phyloP scores from a whole-genome alignment of 768 basidiomycete species.

The Fistulinella prunicolor region DNA sequence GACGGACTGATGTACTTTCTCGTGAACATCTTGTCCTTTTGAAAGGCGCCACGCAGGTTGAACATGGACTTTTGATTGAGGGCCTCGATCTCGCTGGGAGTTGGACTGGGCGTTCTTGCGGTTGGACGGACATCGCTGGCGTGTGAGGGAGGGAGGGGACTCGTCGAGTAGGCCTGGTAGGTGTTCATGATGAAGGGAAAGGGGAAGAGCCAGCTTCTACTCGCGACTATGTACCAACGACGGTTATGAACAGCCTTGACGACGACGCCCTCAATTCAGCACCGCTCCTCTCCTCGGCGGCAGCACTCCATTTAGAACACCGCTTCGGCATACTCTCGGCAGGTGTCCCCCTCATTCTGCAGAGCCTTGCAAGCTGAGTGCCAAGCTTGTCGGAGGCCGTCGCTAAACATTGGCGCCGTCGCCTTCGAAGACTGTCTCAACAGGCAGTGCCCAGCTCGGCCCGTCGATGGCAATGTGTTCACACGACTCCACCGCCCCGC shows the following conservation, averaged over 20 bases:
- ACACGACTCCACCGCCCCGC: constrained; percentile 38
- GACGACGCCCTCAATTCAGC: no score
- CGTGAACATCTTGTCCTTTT: constrained; percentile 52
- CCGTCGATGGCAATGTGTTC: constrained; percentile 23
- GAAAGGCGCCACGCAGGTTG: constrained; percentile 42
- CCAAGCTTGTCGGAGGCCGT: no score
- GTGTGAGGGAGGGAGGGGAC: constrained; percentile 15
- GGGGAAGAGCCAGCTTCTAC: constrained; percentile 5
- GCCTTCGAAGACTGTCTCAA: constrained; percentile 27
- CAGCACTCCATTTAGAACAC: no score
- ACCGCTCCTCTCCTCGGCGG: no score
- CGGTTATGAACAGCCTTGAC: no score
- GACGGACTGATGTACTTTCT: constrained; percentile 56
- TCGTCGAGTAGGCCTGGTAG: constrained; percentile 16
- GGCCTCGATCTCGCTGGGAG: constrained; percentile 54
- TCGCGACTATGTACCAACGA: no score
- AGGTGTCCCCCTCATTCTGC: no score
- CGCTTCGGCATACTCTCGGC: no score
- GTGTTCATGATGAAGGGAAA: constrained; percentile 12
- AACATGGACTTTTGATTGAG: constrained; percentile 41
- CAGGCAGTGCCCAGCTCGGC: neutral
- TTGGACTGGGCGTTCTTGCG: constrained; percentile 58
- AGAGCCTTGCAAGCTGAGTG: no score
- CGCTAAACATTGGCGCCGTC: constrained; percentile 29
- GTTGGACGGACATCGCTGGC: constrained; percentile 12